Conservation (phyloP, 352 stramenopile genomes). For the Globisporangium echinulatum region DNA sequence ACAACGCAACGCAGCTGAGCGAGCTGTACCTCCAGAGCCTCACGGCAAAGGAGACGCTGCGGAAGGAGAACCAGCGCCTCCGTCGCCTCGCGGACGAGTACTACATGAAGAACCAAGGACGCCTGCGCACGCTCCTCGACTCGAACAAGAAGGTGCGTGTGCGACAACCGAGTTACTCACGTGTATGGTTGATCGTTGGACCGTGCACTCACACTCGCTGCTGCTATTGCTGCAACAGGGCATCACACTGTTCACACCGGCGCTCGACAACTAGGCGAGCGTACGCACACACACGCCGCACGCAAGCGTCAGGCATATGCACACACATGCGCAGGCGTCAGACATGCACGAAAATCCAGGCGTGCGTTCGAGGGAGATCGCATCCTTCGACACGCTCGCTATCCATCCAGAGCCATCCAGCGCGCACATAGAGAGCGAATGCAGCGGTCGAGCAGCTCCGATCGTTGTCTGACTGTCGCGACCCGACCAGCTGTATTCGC, state of each 20-base stretch:
- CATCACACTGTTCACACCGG: constrained; percentile 16
- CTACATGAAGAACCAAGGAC: constrained; percentile 48
- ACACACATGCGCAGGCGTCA: too few relatives aligned
- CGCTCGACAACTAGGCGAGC: constrained; percentile 9
- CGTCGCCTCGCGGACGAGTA: constrained; percentile 34
- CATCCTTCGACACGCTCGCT: background rate
- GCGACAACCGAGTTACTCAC: background rate
- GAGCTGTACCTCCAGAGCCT: constrained; percentile 47
- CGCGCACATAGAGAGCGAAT: background rate
- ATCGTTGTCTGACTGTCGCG: too few relatives aligned
- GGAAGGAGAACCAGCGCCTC: constrained; percentile 49
- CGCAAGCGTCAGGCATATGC: too few relatives aligned
- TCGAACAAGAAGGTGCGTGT: constrained; percentile 36
- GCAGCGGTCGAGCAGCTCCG: too few relatives aligned
- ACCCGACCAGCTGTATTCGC: too few relatives aligned
- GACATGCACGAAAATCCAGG: too few relatives aligned
- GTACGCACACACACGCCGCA: background rate
- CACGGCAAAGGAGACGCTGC: constrained; percentile 39
- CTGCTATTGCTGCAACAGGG: constrained; percentile 2
- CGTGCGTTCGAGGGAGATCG: background rate
- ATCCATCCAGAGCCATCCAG: background rate
- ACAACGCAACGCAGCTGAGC: constrained; percentile 16
- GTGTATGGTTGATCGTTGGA: background rate
- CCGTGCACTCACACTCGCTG: background rate
- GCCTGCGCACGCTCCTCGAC: constrained; percentile 51